phyloP scores from a whole-genome alignment of 202 grass and related monocot species.

The Saccharum hybrid region DNA sequence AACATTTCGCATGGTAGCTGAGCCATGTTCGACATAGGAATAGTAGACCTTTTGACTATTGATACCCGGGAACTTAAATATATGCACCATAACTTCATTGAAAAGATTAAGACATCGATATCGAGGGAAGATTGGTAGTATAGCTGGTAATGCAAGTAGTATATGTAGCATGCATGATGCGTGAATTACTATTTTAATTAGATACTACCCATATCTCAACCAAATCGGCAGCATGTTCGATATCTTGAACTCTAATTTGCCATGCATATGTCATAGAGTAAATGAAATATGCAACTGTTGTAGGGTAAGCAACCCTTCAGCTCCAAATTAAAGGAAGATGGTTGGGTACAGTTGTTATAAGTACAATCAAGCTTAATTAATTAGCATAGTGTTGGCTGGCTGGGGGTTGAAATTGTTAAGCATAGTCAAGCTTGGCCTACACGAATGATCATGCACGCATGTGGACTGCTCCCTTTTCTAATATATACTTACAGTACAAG shows the following conservation, averaged over 20 bases:
- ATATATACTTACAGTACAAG: not conserved
- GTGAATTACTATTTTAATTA: not conserved
- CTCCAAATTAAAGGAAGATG: not conserved
- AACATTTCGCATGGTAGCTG: not conserved
- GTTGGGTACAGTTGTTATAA: not conserved
- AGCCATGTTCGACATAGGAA: not conserved
- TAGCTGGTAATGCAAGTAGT: not conserved
- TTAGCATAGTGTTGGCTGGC: not conserved
- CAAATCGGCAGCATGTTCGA: not conserved
- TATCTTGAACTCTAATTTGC: not conserved
- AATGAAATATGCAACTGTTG: not conserved
- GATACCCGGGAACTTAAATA: not conserved
- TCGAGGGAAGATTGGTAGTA: not conserved
- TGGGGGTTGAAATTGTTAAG: not conserved
- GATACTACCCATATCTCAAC: not conserved
- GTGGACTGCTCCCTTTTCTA: not conserved
- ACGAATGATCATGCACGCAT: not conserved
- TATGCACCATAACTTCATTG: not conserved
- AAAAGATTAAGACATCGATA: not conserved
- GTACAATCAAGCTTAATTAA: not conserved
- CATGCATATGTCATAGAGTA: not conserved
- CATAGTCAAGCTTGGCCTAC: not conserved
- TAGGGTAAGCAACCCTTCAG: not conserved
- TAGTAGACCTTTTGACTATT: conserved; percentile 4
- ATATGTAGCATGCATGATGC: conserved; percentile 7